These are phyloP conservation scores for Helianthus tuberosus DNA, from an alignment of 129 eudicot genomes.

Conservation along the genomic window DNA sequence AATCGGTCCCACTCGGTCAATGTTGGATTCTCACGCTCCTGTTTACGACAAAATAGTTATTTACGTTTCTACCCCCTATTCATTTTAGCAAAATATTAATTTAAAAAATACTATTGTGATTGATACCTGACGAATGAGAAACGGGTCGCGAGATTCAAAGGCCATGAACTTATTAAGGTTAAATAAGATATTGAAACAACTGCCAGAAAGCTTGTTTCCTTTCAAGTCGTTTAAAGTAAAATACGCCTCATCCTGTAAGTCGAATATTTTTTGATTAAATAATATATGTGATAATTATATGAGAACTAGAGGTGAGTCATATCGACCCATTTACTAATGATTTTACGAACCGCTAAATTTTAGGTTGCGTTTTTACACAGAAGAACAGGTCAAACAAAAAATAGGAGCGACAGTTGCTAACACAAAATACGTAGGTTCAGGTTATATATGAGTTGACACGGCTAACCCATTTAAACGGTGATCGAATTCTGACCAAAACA, in stretches of 20 bases:
- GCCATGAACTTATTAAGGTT: constrained; percentile 74
- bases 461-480: background rate
- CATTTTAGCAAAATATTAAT: background rate
- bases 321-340: background rate
- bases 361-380: background rate
- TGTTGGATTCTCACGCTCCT: constrained; percentile 79
- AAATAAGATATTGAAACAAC: constrained; percentile 59
- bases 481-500: too few relatives aligned
- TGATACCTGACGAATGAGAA: constrained; percentile 67
- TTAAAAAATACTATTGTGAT: background rate
- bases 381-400: background rate
- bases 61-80: background rate
- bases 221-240: constrained; percentile 54
- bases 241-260: constrained; percentile 48
- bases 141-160: constrained; percentile 71
- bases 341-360: background rate
- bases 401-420: background rate
- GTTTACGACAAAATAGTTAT: constrained; percentile 19
- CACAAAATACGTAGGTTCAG: background rate
- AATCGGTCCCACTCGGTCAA: constrained; percentile 82
- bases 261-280: background rate
- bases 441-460: background rate
- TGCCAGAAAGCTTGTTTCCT: constrained; percentile 69
- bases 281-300: background rate
- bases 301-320: background rate